Percentiles rank a stretch among this genome's conserved stretches.
Conservation (phyloP, 495 filamentous ascomycete genomes). For the Trichoderma asperelloides region DNA sequence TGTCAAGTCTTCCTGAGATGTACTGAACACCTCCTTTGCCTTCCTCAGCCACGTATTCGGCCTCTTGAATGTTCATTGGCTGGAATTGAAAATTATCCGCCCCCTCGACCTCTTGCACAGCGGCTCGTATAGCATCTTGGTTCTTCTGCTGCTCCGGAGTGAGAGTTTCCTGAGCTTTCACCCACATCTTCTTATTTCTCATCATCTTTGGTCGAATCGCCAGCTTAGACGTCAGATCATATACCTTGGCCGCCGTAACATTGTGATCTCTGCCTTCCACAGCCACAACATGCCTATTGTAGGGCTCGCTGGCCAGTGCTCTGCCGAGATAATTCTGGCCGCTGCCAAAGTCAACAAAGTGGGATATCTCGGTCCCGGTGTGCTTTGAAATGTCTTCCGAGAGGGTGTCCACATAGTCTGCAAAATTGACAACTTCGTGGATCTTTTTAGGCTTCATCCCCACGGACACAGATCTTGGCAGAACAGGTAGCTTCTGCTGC, state of each 20-base stretch:
- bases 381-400: constrained; percentile 37
- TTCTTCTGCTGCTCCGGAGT: constrained; percentile 30
- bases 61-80: constrained; percentile 34
- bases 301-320: constrained; percentile 73
- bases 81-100: constrained; percentile 35
- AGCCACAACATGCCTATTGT: constrained; percentile 78
- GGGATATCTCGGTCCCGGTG: constrained; percentile 52
- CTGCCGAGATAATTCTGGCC: constrained; percentile 94
- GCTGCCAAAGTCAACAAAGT: constrained; percentile 91
- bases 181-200: constrained; percentile 67
- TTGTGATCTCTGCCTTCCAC: constrained; percentile 83
- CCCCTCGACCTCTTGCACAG: constrained; percentile 25
- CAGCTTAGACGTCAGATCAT: constrained; percentile 69
- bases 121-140: constrained; percentile 30
- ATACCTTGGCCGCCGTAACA: constrained; percentile 70
- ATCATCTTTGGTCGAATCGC: constrained; percentile 56
- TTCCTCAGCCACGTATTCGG: constrained; percentile 36
- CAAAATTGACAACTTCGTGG: constrained; percentile 73
- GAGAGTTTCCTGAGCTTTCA: constrained; percentile 35
- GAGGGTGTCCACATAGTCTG: constrained; percentile 45
- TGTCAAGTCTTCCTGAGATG: constrained; percentile 47
- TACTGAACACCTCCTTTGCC: constrained; percentile 64
- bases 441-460: constrained; percentile 97
- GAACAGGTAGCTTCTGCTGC: constrained; percentile 33
- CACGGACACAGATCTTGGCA: constrained; percentile 63